Percentiles rank a stretch among this genome's conserved stretches.
phyloP scores from a whole-genome alignment of 1,284 basidiomycete species.

The Ganoderma meredithae region DNA sequence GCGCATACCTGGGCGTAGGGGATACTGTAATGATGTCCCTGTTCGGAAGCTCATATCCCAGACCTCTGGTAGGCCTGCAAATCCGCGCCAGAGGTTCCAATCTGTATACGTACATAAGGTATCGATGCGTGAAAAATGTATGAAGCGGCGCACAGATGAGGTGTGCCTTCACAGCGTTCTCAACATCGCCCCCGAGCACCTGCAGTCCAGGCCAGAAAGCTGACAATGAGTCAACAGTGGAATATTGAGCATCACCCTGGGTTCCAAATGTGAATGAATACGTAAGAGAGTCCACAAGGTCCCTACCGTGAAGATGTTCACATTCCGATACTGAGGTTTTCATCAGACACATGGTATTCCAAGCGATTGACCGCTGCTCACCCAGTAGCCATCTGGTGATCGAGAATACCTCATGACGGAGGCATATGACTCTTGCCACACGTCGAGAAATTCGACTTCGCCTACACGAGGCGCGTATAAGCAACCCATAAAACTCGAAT shows the following conservation, averaged over 20 bases:
- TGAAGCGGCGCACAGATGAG: slow-evolving; percentile 68
- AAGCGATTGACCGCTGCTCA: slow-evolving; percentile 40
- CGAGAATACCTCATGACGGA: slow-evolving; percentile 88
- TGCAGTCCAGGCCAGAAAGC: slow-evolving; percentile 92
- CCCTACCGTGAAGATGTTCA: slow-evolving; percentile 71
- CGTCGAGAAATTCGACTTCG: slow-evolving; percentile 87
- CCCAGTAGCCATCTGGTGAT: slow-evolving; percentile 87
- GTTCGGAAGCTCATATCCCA: slow-evolving; percentile 81
- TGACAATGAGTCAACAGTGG: slow-evolving; percentile 83
- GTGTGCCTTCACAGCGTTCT: slow-evolving; percentile 88
- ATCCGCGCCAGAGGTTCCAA: slow-evolving; percentile 89
- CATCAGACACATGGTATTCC: slow-evolving; percentile 9
- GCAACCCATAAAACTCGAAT: neutral
- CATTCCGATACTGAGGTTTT: slow-evolving; percentile 66
- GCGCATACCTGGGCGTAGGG: slow-evolving; percentile 74
- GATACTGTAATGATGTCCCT: slow-evolving; percentile 85
- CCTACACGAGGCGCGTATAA: slow-evolving; percentile 53
- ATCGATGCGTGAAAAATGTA: neutral
- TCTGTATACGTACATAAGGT: slow-evolving; percentile 52
- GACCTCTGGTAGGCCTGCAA: slow-evolving; percentile 88
- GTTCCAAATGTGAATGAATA: neutral
- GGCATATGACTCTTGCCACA: slow-evolving; percentile 92
- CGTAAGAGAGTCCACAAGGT: too few species aligned
- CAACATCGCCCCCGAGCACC: slow-evolving; percentile 88
- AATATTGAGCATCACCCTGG: slow-evolving; percentile 70